Evolutionary conservation across 2,329 filamentous ascomycete species (phyloP).

Genomic region (Nemania serpens): DNA sequence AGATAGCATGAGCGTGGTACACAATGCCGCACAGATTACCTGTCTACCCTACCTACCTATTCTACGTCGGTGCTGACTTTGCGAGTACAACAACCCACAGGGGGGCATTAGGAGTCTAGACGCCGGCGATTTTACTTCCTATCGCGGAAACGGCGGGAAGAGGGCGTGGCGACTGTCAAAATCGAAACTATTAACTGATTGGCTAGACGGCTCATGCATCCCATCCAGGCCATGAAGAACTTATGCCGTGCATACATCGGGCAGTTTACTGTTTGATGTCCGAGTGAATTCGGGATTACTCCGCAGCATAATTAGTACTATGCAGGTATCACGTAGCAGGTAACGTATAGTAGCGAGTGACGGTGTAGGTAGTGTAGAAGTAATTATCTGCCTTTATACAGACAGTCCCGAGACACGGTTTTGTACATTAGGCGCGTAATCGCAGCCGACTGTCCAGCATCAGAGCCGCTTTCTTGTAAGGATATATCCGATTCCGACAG

Average conservation of each 20-base stretch:
- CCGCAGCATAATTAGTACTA: slow-evolving; percentile 12
- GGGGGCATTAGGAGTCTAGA: slow-evolving; percentile 10
- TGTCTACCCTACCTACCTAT: no score
- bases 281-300: slow-evolving; percentile 7
- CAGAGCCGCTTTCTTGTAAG: slow-evolving; percentile 5
- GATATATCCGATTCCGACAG: slow-evolving; percentile 30
- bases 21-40: neutral
- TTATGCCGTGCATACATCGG: slow-evolving; percentile 5
- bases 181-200: neutral
- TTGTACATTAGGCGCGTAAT: slow-evolving; percentile 5
- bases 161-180: neutral
- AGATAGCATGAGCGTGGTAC: neutral
- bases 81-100: neutral
- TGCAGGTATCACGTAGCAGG: neutral
- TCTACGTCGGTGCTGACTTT: neutral
- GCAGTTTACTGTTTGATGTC: neutral
- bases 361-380: neutral
- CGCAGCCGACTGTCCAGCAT: slow-evolving; percentile 7
- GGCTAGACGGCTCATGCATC: neutral
- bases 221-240: slow-evolving; percentile 5
- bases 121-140: slow-evolving; percentile 1
- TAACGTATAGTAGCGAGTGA: no score
- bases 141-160: slow-evolving; percentile 18
- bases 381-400: neutral
- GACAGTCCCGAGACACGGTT: slow-evolving; percentile 5